These are phyloP conservation scores for Clitopilus hobsonii DNA, from an alignment of 768 basidiomycete genomes.

Conservation along the genomic window DNA sequence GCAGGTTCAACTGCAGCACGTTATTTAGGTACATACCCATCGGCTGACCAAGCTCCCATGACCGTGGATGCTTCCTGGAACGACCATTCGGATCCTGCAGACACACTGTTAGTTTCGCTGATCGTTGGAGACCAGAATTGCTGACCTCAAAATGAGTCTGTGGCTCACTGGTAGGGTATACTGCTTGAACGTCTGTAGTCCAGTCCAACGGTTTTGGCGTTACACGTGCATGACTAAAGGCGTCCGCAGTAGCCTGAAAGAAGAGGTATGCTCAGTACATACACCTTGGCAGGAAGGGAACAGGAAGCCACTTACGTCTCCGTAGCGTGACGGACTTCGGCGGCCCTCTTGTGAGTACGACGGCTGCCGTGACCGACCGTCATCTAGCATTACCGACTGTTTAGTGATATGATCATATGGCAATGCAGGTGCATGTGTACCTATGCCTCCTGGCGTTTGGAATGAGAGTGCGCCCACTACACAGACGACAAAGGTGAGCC, in stretches of 20 bases:
- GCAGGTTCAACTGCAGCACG: not conserved
- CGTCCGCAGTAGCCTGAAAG: constrained; percentile 33
- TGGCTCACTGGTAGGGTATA: constrained; percentile 35
- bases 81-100: constrained; percentile 34
- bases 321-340: constrained; percentile 37
- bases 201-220: constrained; percentile 42
- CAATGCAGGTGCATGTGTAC: constrained; percentile 14
- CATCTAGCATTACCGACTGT: constrained; percentile 26
- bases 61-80: constrained; percentile 55
- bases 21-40: constrained; percentile 26
- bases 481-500: constrained; percentile 7
- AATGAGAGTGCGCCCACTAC: constrained; percentile 43
- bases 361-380: constrained; percentile 46
- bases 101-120: constrained; percentile 2
- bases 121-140: not conserved
- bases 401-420: constrained; percentile 11
- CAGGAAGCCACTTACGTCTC: constrained; percentile 25
- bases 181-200: constrained; percentile 34
- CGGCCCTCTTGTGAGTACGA: constrained; percentile 47
- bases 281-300: not conserved
- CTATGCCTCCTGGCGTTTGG: constrained; percentile 36
- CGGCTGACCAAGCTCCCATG: constrained; percentile 52
- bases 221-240: constrained; percentile 36
- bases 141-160: constrained; percentile 42
- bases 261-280: constrained; percentile 8